Percentiles rank a stretch among this genome's conserved stretches.
These are phyloP conservation scores for Houttuynia cordata DNA, from an alignment of 164 flowering plant species.

Conservation along the genomic window DNA sequence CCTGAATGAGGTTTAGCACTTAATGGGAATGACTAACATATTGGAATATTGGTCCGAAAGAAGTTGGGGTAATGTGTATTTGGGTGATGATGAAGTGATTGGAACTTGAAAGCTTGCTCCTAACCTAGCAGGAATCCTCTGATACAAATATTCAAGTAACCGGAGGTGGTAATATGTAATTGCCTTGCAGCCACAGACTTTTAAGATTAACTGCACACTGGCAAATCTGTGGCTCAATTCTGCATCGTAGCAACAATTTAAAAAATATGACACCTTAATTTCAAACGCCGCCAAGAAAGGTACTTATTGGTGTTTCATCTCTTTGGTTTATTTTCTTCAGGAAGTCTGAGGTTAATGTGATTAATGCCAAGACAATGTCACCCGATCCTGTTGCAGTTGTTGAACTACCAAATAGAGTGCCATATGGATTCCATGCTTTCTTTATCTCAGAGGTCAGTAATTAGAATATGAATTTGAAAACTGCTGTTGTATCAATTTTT, in stretches of 20 bases:
- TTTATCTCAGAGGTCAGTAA: constrained; percentile 78
- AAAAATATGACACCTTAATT: too few relatives aligned
- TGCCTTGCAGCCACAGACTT: too few relatives aligned
- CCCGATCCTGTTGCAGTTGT: constrained; percentile 87
- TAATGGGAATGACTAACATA: too few relatives aligned
- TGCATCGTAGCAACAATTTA: neutral
- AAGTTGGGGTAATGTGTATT: neutral
- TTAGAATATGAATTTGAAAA: neutral
- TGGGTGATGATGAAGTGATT: neutral
- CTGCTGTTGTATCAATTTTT: too few relatives aligned
- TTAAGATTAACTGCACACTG: neutral
- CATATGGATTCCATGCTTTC: constrained; percentile 94
- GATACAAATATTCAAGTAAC: too few relatives aligned
- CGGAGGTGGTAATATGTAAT: too few relatives aligned
- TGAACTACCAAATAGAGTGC: constrained; percentile 81
- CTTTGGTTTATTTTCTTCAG: constrained; percentile 25
- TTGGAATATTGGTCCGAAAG: too few relatives aligned
- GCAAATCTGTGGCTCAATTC: neutral
- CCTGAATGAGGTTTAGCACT: too few relatives aligned
- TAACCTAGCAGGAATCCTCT: too few relatives aligned
- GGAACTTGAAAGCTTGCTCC: neutral
- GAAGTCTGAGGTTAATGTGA: constrained; percentile 70
- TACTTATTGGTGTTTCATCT: neutral
- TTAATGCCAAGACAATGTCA: constrained; percentile 95
- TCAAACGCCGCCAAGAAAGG: neutral